Evolutionary conservation across 768 basidiomycete genomes (phyloP).

Genomic region (Boletus speciosus): DNA sequence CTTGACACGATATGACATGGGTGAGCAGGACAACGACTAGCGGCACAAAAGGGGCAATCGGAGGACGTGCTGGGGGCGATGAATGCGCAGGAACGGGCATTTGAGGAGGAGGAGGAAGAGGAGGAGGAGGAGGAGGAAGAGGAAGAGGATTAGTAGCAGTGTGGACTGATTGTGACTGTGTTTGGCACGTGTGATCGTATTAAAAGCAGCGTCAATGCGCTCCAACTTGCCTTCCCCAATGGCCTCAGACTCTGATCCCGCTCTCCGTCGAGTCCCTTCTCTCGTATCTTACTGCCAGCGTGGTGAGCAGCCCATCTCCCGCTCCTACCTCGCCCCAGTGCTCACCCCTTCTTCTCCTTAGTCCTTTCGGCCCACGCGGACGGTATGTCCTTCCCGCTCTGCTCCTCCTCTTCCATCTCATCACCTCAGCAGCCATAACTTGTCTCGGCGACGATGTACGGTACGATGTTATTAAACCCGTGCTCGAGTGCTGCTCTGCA

Average conservation of each 20-base stretch:
- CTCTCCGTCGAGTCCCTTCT: constrained; percentile 48
- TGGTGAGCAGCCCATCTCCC: constrained; percentile 41
- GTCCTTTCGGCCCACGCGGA: constrained; percentile 61
- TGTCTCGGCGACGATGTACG: constrained; percentile 60
- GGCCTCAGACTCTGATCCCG: constrained; percentile 34
- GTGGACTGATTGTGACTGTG: not conserved
- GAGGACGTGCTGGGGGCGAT: constrained; percentile 82
- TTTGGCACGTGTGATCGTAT: constrained; percentile 19
- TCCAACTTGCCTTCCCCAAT: constrained; percentile 20
- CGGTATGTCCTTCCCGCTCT: constrained; percentile 39
- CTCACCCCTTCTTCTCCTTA: constrained; percentile 28
- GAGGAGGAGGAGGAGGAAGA: constrained; percentile 31
- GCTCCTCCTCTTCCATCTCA: not conserved
- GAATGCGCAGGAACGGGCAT: constrained; percentile 66
- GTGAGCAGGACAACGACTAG: constrained; percentile 66
- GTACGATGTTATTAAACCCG: constrained; percentile 65
- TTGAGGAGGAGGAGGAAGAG: constrained; percentile 43
- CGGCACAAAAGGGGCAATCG: constrained; percentile 72
- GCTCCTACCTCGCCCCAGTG: constrained; percentile 2
- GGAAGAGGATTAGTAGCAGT: not conserved
- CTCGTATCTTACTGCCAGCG: constrained; percentile 72
- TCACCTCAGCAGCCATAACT: constrained; percentile 47
- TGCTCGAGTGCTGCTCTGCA: constrained; percentile 68
- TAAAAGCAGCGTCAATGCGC: constrained; percentile 11
- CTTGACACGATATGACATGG: constrained; percentile 8